A percentile compares a stretch with the other conserved stretches of the same genome.
phyloP scores from a whole-genome alignment of 164 flowering plant genomes.

The Protea cynaroides region DNA sequence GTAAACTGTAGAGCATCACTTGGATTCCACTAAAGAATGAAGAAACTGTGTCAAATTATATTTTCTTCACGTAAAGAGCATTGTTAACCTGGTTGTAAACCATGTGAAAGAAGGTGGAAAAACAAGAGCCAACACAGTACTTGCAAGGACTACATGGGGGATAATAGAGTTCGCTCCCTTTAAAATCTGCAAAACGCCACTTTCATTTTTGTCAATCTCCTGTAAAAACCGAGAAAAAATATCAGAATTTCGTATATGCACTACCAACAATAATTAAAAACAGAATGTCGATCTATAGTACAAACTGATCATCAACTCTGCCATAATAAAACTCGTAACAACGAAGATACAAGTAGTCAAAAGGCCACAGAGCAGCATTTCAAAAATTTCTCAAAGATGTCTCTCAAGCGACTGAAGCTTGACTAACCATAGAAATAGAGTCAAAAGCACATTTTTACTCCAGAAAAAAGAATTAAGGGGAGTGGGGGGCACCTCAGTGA shows the following conservation, averaged over 20 bases:
- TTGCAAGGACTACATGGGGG: conserved; percentile 83
- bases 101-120: conserved; percentile 97
- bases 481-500: conserved; percentile 18
- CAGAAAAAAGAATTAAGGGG: neutral
- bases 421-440: too few species aligned
- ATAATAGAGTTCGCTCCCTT: conserved; percentile 67
- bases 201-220: conserved; percentile 24
- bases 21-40: too few species aligned
- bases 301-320: neutral
- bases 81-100: conserved; percentile 80
- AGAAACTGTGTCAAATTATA: too few species aligned
- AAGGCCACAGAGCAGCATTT: too few species aligned
- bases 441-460: too few species aligned
- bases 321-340: too few species aligned
- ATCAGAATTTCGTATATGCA: neutral
- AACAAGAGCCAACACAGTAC: conserved; percentile 77
- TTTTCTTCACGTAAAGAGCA: conserved; percentile 2
- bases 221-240: conserved; percentile 17
- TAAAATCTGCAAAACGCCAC: conserved; percentile 42
- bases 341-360: too few species aligned
- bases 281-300: neutral
- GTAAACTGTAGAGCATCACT: too few species aligned
- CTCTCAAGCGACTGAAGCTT: too few species aligned
- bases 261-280: neutral
- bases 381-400: too few species aligned